Conservation (phyloP, 768 basidiomycete species). For the Galerina marginata region DNA sequence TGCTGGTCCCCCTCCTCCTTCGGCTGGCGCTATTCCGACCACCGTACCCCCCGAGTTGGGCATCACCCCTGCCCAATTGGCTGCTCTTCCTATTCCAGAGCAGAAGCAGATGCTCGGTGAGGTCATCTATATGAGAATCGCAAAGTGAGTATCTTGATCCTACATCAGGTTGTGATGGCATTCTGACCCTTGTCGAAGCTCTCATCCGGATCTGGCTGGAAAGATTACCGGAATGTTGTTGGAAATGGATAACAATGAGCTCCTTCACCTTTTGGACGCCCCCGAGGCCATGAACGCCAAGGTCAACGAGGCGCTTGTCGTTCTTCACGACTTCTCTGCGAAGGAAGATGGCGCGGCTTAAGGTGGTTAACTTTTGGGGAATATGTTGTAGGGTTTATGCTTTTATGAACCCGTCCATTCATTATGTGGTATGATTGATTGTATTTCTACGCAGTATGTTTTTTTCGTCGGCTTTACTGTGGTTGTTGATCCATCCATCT, state of each 20-base stretch:
- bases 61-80: slow-evolving; percentile 53
- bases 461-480: slow-evolving; percentile 41
- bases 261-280: slow-evolving; percentile 86
- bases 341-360: slow-evolving; percentile 31
- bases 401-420: slow-evolving; percentile 54
- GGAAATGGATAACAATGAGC: slow-evolving; percentile 97
- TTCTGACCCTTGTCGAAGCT: slow-evolving; percentile 39
- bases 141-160: slow-evolving; percentile 54
- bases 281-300: slow-evolving; percentile 85
- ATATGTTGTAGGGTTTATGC: slow-evolving; percentile 39
- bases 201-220: slow-evolving; percentile 93
- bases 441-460: slow-evolving; percentile 27
- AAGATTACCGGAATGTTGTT: slow-evolving; percentile 99
- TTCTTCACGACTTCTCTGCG: slow-evolving; percentile 82
- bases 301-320: slow-evolving; percentile 88
- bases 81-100: slow-evolving; percentile 75
- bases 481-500: slow-evolving; percentile 39
- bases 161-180: slow-evolving; percentile 1
- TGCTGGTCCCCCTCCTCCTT: slow-evolving; percentile 37
- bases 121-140: slow-evolving; percentile 92
- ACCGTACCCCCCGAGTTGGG: slow-evolving; percentile 46
- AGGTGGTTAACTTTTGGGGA: slow-evolving; percentile 13
- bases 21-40: slow-evolving; percentile 50
- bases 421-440: slow-evolving; percentile 41
- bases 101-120: slow-evolving; percentile 99